Conservation (phyloP, 345 rosid species). For the Geranium brycei region DNA sequence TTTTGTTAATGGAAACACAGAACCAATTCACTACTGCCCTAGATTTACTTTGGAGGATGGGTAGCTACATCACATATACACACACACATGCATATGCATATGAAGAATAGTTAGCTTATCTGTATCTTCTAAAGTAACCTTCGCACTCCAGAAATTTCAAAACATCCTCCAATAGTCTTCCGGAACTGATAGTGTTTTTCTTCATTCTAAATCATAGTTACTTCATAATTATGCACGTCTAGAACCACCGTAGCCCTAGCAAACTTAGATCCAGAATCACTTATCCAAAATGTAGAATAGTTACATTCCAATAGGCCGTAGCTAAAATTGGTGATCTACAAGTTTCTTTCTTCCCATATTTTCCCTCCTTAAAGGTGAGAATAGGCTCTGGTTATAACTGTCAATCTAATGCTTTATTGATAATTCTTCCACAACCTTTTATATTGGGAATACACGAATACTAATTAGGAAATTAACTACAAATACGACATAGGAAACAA, state of each 20-base stretch:
- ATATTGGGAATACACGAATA: too few relatives aligned
- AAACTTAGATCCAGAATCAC: neutral
- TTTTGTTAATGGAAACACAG: neutral
- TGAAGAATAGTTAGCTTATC: too few relatives aligned
- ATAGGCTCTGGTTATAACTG: too few relatives aligned
- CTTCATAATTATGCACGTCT: neutral
- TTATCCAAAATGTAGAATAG: neutral
- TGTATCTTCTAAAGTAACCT: neutral
- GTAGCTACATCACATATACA: too few relatives aligned
- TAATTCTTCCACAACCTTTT: too few relatives aligned
- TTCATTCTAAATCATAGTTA: neutral
- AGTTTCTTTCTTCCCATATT: neutral
- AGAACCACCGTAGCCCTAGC: neutral
- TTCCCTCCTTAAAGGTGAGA: neutral
- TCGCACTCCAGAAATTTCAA: neutral
- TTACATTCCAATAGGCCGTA: conserved; percentile 1
- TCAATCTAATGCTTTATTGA: too few relatives aligned
- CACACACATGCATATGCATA: too few relatives aligned
- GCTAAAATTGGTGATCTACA: conserved; percentile 1
- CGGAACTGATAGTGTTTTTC: neutral
- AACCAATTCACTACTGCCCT: too few relatives aligned
- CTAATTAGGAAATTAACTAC: too few relatives aligned
- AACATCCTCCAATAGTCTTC: neutral
- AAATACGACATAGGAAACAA: too few relatives aligned
- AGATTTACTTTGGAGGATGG: too few relatives aligned